Base-by-base conservation (phyloP, 2,329 filamentous ascomycete species). In the Cladophialophora chaetospira region DNA sequence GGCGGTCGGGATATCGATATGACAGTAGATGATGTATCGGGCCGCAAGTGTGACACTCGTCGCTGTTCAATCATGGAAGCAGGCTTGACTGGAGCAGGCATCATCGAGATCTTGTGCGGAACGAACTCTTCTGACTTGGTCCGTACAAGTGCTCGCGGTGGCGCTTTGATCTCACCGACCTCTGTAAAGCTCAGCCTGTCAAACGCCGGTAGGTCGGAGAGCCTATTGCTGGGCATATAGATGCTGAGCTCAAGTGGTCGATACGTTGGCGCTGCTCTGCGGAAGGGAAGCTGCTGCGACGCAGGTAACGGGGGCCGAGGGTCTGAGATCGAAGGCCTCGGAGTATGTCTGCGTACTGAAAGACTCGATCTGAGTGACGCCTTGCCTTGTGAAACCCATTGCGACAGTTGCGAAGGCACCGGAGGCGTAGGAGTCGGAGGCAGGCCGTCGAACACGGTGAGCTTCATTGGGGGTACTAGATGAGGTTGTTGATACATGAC, bases 191-290 rank as follows among this genome's bases (percentile, higher is more conserved):
- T 68, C 44, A 75, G 72, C 2, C 66, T 51, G 15, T 72, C 70
- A 58, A 79, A 79, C 21, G 68, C 68, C 17, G 77, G 77, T 26
- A 79, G 68, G 55, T 75, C 70, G 25, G 77, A 75, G 11, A 79
- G 65, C 55, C 70, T 69, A 63, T 77, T 75, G 35, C 71, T 71
- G n/a, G 73, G 70, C 50, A 70, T 65, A 63, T 77, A 72, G 51
- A 79, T 78, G 63, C 71, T 78, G 44, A 79, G 67, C 64, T 79
- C 72, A n/a, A 79, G 67, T 3, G 76, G 76, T 29, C 71, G 66
- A 61, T 73, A 78, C 11, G 62, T 58, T 17, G 62, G 61, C 15
- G 57, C 61, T 8, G 54, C 33, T 38, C 61, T 45, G 11, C 61
- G 62, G 23, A 63, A 48, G 5, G 63, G 63, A 26, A 61, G 57